A percentile compares a stretch with the other conserved stretches of the same genome.
These are phyloP conservation scores for Selaginella moellendorffii DNA, from an alignment of 75 land plant species.

Conservation along the genomic window DNA sequence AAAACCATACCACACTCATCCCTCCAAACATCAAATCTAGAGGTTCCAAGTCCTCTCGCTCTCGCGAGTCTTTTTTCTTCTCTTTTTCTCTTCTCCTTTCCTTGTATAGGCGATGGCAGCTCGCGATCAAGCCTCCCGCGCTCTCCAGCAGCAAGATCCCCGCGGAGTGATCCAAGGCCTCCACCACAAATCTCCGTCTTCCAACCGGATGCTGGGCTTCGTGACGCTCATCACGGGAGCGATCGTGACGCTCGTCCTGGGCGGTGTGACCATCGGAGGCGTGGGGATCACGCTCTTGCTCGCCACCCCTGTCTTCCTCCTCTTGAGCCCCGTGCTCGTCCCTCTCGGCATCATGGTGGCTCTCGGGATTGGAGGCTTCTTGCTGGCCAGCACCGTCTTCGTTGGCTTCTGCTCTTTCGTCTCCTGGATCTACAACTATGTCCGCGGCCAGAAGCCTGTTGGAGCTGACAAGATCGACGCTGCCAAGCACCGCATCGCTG, in stretches of 20 bases:
- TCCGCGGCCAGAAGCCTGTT: neutral
- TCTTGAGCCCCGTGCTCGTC: neutral
- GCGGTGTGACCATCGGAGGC: neutral
- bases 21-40: too few species aligned
- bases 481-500: neutral
- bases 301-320: neutral
- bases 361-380: neutral
- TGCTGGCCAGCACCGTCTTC: neutral
- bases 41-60: too few species aligned
- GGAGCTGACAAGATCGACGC: conserved; percentile 7
- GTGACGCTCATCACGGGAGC: neutral
- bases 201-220: neutral
- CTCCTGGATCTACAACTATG: conserved; percentile 6
- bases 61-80: too few species aligned
- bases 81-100: too few species aligned
- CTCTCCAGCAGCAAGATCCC: neutral
- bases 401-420: neutral
- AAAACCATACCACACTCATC: too few species aligned
- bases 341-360: conserved; percentile 4
- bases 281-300: neutral
- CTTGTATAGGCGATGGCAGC: too few species aligned
- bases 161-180: neutral
- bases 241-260: neutral
- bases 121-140: neutral
- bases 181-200: neutral